Evolutionary conservation across 2,329 filamentous ascomycete genomes (phyloP).

Genomic region (Coleophoma eucalyptorum): DNA sequence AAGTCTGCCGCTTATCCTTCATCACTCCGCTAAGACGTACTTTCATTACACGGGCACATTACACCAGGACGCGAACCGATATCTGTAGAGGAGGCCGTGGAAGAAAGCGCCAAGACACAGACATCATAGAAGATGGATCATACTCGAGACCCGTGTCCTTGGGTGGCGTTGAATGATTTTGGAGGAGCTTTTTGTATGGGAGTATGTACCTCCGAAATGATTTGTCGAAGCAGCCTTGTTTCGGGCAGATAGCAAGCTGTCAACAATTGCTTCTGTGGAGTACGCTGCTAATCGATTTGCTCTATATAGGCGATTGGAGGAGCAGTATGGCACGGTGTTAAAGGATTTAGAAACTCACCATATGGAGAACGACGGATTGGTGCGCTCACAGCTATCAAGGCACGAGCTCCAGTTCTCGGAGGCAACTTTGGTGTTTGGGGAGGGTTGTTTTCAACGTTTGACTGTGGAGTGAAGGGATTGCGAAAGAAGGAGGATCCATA

Average conservation of each 20-base stretch:
- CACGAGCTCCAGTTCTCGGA: slow-evolving; percentile 89
- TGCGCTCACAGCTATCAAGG: slow-evolving; percentile 95
- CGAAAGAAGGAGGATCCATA: slow-evolving; percentile 97
- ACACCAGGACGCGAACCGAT: too few relatives aligned
- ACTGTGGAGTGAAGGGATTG: slow-evolving; percentile 93
- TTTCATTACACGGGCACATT: too few relatives aligned
- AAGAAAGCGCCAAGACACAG: too few relatives aligned
- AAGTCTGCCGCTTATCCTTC: too few relatives aligned
- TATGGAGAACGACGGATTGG: slow-evolving; percentile 95
- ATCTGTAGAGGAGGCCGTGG: too few relatives aligned
- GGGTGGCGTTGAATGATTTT: slow-evolving; percentile 95
- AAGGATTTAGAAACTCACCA: slow-evolving; percentile 85
- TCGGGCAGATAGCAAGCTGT: background rate
- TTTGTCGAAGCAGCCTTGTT: slow-evolving; percentile 5
- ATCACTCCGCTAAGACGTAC: too few relatives aligned
- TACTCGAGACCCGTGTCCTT: slow-evolving; percentile 93
- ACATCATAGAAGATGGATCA: slow-evolving; percentile 70
- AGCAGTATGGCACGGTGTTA: slow-evolving; percentile 94
- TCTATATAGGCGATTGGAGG: slow-evolving; percentile 62
- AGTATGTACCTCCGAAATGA: slow-evolving; percentile 50
- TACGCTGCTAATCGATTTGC: too few relatives aligned
- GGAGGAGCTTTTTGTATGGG: slow-evolving; percentile 97
- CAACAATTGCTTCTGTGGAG: too few relatives aligned
- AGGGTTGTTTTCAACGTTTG: slow-evolving; percentile 91
- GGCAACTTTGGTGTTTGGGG: slow-evolving; percentile 99